Conservation (phyloP, 257 asterid species). For the Solanum appendiculatum region DNA sequence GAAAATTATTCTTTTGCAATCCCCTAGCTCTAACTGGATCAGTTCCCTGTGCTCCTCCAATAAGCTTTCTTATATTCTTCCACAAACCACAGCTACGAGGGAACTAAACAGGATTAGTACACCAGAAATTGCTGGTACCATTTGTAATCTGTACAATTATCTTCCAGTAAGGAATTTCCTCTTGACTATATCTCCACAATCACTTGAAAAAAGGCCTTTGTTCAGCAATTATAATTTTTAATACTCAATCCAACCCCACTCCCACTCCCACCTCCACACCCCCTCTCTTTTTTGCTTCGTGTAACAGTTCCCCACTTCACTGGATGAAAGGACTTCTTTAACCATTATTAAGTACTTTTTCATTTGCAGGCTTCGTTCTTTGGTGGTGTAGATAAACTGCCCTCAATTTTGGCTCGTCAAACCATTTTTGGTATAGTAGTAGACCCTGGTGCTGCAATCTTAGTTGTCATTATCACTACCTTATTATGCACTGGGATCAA, state of each 20-base stretch:
- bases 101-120: not conserved
- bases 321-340: not conserved
- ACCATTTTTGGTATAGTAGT: constrained; percentile 17
- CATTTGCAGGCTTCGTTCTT: constrained; percentile 23
- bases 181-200: not conserved
- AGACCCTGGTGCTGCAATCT: constrained; percentile 33
- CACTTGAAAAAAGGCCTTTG: not conserved
- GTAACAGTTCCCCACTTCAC: not conserved
- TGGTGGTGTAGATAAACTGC: constrained; percentile 29
- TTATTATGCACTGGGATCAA: constrained; percentile 28
- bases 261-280: not conserved
- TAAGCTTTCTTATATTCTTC: not conserved
- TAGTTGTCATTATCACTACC: constrained; percentile 23
- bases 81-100: not conserved
- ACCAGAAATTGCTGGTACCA: not conserved
- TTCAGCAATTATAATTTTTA: not conserved
- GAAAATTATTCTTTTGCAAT: not conserved
- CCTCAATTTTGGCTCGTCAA: constrained; percentile 18
- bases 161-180: not conserved
- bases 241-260: not conserved
- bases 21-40: not conserved
- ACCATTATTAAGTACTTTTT: not conserved
- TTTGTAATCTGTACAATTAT: not conserved
- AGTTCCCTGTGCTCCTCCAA: not conserved
- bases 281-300: not conserved